Base-by-base conservation (phyloP, 306 rosid species). In the Quercus dentata region DNA sequence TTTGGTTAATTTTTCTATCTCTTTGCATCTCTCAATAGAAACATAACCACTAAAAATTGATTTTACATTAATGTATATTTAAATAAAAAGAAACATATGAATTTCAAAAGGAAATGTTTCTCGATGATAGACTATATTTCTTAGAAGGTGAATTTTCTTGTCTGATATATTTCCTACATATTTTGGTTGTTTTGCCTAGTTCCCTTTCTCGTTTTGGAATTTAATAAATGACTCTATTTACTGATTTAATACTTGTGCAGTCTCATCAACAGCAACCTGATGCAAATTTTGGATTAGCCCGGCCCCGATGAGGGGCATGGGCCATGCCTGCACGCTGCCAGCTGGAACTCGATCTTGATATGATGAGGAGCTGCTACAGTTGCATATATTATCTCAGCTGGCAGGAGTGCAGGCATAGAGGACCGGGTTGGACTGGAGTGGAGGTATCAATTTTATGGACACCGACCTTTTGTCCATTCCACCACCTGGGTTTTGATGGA, bases 271-370 rank as follows among this genome's bases (percentile, higher is more conserved):
- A 87, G 81, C 95, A 89, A 63, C 91, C 97, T 73, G 99, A 91
- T 87, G 91, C 92, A 74, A 88, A 85, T 88, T 92, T 92, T 92
- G 99, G 97, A 85, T 88, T 92, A 88, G 99, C 99, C 91, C 99
- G 97, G 99, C 99, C 99, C 99, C 97, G 97, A 23, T 94, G 88
- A 94, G 97, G 98, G 98, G 99, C 97, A 41, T 84, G 93, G 97
- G 90, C 97, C 90, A 85, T 91, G 99, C 97, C 99, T 92, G 97
- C 94, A 85, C 87, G 86, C 89, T 76, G 82, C 89, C 92, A 88
- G 89, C 91, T 74, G 28, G 82, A 78, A 81, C 78, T 76, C n/a
- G 51, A 75, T 75, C 78, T 69, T 79, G 74, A 68, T 85, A 77
- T 44, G 76, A 54, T 58, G 81, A 67, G 51, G 72, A 82, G 88